These are phyloP conservation scores for Aspergillus proliferans DNA, from an alignment of 2,329 filamentous ascomycete genomes.

Conservation along the genomic window DNA sequence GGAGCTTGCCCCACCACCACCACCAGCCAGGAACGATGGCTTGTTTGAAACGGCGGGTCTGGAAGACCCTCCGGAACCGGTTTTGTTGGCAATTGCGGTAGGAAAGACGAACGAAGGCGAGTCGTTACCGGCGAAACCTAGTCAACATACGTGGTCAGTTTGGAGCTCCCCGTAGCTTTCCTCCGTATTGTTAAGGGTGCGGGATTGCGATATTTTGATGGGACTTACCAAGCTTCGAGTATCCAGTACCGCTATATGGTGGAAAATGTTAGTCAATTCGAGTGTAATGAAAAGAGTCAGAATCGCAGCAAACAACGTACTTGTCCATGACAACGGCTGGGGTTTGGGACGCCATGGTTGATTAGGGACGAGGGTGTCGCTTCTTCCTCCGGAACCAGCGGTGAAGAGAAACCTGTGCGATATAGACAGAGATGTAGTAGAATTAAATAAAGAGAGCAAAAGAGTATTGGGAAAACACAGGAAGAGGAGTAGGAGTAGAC, in stretches of 20 bases:
- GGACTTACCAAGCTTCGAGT: slow-evolving; percentile 88
- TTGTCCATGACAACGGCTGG: slow-evolving; percentile 99
- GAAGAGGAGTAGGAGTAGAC: slow-evolving; percentile 4
- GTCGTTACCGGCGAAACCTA: slow-evolving; percentile 98
- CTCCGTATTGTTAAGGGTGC: not conserved
- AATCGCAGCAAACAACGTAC: slow-evolving; percentile 53
- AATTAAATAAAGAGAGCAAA: not conserved
- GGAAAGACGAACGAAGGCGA: slow-evolving; percentile 99
- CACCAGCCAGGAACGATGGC: slow-evolving; percentile 88
- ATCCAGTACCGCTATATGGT: slow-evolving; percentile 82
- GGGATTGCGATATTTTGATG: slow-evolving; percentile 4
- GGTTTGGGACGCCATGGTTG: slow-evolving; percentile 88
- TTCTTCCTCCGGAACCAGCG: not conserved
- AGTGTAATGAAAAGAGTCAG: slow-evolving; percentile 5
- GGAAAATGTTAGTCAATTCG: slow-evolving; percentile 12
- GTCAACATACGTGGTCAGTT: slow-evolving; percentile 27
- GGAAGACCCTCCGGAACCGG: slow-evolving; percentile 63
- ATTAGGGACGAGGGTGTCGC: slow-evolving; percentile 3
- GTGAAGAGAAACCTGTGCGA: not conserved
- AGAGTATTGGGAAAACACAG: not conserved
- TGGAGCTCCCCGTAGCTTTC: slow-evolving; percentile 8
- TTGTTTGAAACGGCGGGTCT: slow-evolving; percentile 91
- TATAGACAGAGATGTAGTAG: not conserved
- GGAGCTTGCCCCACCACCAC: slow-evolving; percentile 73
- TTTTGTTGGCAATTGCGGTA: slow-evolving; percentile 95